Conservation (phyloP, 148 eudicot genomes). For the Rhododendron simsii region DNA sequence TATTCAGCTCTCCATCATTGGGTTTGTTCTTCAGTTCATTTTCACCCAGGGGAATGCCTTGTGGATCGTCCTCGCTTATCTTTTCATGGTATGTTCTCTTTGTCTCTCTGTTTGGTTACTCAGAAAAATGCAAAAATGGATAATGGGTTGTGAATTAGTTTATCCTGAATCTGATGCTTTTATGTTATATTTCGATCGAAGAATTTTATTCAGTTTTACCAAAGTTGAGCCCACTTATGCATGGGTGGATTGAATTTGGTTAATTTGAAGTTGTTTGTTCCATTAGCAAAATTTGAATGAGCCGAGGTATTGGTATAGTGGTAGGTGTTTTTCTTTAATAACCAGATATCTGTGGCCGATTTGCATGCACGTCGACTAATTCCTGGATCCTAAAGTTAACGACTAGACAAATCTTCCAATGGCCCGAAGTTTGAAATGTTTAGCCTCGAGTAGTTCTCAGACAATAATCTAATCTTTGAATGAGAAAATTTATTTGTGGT, state of each 20-base stretch:
- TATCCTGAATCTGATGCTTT: not conserved
- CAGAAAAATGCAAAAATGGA: not conserved
- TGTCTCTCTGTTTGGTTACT: not conserved
- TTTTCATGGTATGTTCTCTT: conserved; percentile 66
- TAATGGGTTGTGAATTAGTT: not conserved
- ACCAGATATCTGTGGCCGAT: no score
- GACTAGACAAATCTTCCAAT: no score
- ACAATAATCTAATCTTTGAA: no score
- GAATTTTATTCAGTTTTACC: not conserved
- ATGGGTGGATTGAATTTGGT: not conserved
- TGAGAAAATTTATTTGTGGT: not conserved
- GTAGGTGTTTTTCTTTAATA: not conserved
- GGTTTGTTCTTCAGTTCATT: conserved; percentile 90
- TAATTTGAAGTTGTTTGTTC: not conserved
- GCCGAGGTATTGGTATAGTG: not conserved
- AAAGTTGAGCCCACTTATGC: not conserved
- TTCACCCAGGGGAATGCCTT: conserved; percentile 45
- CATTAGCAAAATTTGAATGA: not conserved
- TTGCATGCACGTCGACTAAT: no score
- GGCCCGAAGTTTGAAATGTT: no score
- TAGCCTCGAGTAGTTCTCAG: no score
- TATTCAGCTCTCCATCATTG: conserved; percentile 73
- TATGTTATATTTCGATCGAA: not conserved
- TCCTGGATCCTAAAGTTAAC: no score
- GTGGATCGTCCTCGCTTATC: conserved; percentile 86